Percentiles rank a stretch among this genome's conserved stretches.
Conservation (phyloP, 2,329 filamentous ascomycete species). For the Neofusicoccum sp. region DNA sequence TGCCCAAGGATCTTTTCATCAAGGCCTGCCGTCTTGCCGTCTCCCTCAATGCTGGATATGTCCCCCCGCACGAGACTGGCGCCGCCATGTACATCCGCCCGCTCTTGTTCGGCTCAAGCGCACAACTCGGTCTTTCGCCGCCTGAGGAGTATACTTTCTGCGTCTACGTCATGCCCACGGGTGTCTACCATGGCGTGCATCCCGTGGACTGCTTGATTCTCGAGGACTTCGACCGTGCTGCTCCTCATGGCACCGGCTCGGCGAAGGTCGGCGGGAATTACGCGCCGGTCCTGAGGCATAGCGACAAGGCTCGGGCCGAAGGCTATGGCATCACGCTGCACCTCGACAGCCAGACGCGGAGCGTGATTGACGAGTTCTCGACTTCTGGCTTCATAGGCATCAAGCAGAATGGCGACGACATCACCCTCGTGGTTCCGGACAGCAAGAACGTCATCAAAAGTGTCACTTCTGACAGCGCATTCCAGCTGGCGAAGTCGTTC, state of each 20-base stretch:
- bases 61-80: conserved; percentile 85
- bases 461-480: conserved; percentile 79
- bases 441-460: conserved; percentile 85
- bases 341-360: conserved; percentile 80
- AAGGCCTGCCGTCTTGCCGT: conserved; percentile 79
- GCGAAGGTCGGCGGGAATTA: conserved; percentile 98
- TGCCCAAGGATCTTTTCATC: conserved; percentile 77
- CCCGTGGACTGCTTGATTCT: conserved; percentile 87
- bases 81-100: conserved; percentile 93
- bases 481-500: conserved; percentile 73
- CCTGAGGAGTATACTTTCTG: conserved; percentile 91
- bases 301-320: conserved; percentile 74
- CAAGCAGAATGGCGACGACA: conserved; percentile 59
- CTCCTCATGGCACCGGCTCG: conserved; percentile 85
- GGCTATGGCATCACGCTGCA: conserved; percentile 96
- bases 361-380: conserved; percentile 92
- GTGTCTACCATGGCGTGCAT: conserved; percentile 88
- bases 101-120: conserved; percentile 81
- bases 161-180: conserved; percentile 88
- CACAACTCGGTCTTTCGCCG: conserved; percentile 82
- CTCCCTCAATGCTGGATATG: conserved; percentile 83
- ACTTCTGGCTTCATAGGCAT: conserved; percentile 92
- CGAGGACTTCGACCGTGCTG: conserved; percentile 90
- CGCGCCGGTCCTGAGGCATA: conserved; percentile 85
- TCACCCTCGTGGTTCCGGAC: conserved; percentile 83